These are phyloP conservation scores for Silybum marianum DNA, from an alignment of 129 eudicot species.

Conservation along the genomic window DNA sequence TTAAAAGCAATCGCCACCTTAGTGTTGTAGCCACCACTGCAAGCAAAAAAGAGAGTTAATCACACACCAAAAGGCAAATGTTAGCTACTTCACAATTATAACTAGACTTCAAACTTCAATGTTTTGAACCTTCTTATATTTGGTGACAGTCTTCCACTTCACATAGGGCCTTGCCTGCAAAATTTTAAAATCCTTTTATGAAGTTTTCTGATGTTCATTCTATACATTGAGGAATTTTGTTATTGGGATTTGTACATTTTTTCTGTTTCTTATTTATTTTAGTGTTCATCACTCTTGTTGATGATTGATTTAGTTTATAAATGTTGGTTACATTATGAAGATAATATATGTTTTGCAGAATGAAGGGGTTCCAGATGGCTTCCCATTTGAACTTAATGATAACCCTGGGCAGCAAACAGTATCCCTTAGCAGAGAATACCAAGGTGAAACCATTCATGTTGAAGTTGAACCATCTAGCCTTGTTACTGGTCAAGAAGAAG, in stretches of 20 bases:
- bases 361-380: constrained; percentile 56
- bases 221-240: background rate
- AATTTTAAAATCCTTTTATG: background rate
- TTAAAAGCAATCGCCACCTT: no score
- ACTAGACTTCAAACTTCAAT: no score
- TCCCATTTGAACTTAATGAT: constrained; percentile 75
- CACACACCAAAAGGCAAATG: no score
- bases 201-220: background rate
- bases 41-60: no score
- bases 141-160: no score
- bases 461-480: constrained; percentile 79
- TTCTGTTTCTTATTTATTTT: background rate
- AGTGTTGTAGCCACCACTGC: no score
- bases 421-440: constrained; percentile 66
- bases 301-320: background rate
- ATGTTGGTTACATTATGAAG: background rate
- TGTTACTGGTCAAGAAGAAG: constrained; percentile 56
- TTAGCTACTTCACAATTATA: no score
- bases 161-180: background rate
- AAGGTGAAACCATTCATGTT: constrained; percentile 67
- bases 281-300: background rate
- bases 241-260: background rate
- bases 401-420: constrained; percentile 64
- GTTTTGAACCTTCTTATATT: no score
- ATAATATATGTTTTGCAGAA: constrained; percentile 38